phyloP scores from a whole-genome alignment of 441 rosid species.

The Daphne laureola region DNA sequence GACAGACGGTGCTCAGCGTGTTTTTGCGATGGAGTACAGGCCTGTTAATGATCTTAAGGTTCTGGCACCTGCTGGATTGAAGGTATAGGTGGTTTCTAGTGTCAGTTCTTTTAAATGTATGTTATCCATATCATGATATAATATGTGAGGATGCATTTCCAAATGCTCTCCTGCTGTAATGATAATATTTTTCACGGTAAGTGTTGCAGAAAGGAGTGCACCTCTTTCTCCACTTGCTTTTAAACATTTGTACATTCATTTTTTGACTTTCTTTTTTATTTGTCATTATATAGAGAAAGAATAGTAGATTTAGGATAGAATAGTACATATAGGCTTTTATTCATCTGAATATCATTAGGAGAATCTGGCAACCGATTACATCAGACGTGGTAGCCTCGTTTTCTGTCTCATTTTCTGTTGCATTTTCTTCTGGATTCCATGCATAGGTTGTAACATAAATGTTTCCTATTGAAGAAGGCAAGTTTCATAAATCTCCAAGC shows the following conservation, averaged over 20 bases:
- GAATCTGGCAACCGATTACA: too few species aligned
- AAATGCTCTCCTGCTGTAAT: neutral
- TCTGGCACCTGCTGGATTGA: slow-evolving; percentile 71
- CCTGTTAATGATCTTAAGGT: slow-evolving; percentile 80
- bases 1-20: slow-evolving; percentile 91
- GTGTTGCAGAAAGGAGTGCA: too few species aligned
- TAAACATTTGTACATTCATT: too few species aligned
- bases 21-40: slow-evolving; percentile 89
- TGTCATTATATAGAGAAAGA: too few species aligned
- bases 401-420: too few species aligned
- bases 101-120: neutral
- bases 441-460: neutral
- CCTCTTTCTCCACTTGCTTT: too few species aligned
- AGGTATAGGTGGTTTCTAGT: slow-evolving; percentile 36
- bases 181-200: neutral
- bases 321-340: too few species aligned
- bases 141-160: slow-evolving; percentile 10
- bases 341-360: too few species aligned
- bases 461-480: neutral
- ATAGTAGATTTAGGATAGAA: too few species aligned
- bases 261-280: too few species aligned
- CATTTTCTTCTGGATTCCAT: too few species aligned
- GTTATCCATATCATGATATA: neutral
- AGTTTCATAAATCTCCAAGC: slow-evolving; percentile 7
- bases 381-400: too few species aligned